Percentiles rank a stretch among this genome's conserved stretches.
These are phyloP conservation scores for Neurospora sp. DNA, from an alignment of 495 filamentous ascomycete genomes.

Conservation along the genomic window DNA sequence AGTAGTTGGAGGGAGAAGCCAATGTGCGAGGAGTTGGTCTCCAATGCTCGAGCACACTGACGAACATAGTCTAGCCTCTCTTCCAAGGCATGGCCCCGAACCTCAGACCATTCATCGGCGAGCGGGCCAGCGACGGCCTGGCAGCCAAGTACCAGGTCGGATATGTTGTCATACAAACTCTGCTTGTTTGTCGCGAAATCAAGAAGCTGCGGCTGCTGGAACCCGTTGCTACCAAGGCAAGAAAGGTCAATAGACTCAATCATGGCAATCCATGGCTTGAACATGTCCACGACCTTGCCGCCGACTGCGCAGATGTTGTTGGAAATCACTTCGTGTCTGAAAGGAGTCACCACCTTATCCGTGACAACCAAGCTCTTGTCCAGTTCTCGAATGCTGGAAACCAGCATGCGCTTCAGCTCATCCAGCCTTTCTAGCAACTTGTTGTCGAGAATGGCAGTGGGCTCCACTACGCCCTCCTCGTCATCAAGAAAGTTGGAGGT, in stretches of 20 bases:
- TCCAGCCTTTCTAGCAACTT: conserved; percentile 75
- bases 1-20: conserved; percentile 80
- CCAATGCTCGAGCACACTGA: conserved; percentile 64
- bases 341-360: conserved; percentile 64
- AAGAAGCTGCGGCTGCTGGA: conserved; percentile 73
- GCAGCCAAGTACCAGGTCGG: conserved; percentile 76
- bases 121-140: conserved; percentile 82
- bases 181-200: conserved; percentile 91
- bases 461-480: conserved; percentile 68
- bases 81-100: conserved; percentile 85
- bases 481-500: conserved; percentile 76
- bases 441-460: conserved; percentile 59
- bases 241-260: conserved; percentile 84
- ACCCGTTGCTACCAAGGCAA: conserved; percentile 51
- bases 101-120: conserved; percentile 89
- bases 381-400: conserved; percentile 69
- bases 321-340: conserved; percentile 60
- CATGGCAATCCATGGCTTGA: conserved; percentile 75
- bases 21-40: conserved; percentile 77
- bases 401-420: conserved; percentile 68
- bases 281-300: conserved; percentile 70
- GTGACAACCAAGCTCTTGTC: conserved; percentile 71
- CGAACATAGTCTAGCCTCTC: conserved; percentile 72
- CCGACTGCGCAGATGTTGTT: conserved; percentile 66
- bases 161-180: conserved; percentile 80